Evolutionary conservation across 2,329 filamentous ascomycete genomes (phyloP), one percentile per base, ranked within the genome.

Genomic region (Epichloe sp.): DNA sequence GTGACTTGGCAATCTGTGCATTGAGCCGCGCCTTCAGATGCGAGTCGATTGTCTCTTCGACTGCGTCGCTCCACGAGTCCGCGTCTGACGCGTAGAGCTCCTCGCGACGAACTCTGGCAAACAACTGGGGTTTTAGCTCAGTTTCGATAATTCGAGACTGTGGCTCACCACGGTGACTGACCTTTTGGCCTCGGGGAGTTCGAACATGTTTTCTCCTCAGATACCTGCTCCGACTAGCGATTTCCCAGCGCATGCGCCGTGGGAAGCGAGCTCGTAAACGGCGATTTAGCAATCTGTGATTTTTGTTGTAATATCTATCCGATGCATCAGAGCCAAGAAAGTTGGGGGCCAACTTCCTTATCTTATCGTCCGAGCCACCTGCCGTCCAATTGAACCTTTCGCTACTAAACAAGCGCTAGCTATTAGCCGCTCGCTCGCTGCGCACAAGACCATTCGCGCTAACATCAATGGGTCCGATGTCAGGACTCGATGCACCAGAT

Each of bases 71-170:
- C 35, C 53, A 52, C 12, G 54, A 54, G 3, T 57, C 59, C 12
- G 56, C 57, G 44, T 62, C 63, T 11, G 69, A 69, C 45, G 62
- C 65, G 52, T 70, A 68, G 19, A 82, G 64, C 40, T 82, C 77
- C 55, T 76, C 70, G 50, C 79, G 71, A 34, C 78, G 73, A 50
- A 82, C 73, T 55, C 79, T 79, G 50, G 10, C 15, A 8, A 10
- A 31, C 3, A 8, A 35, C 12, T 21, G 19, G 45, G 47, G 0
- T 8, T 26, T 50, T 49, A 53, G 52, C 40, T 31, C 7, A 3
- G 26, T n/a, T 26, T 21, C 7, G 19, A n/a, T 44, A 23, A 23
- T 12, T 31, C 10, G 11, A 17, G n/a, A 7, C 34, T 35, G 26
- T 15, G 6, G 8, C 26, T 12, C 26, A 3, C 11, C n/a, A 4